Conservation (phyloP, 768 basidiomycete species). For the Clitopilus passeckerianus region DNA sequence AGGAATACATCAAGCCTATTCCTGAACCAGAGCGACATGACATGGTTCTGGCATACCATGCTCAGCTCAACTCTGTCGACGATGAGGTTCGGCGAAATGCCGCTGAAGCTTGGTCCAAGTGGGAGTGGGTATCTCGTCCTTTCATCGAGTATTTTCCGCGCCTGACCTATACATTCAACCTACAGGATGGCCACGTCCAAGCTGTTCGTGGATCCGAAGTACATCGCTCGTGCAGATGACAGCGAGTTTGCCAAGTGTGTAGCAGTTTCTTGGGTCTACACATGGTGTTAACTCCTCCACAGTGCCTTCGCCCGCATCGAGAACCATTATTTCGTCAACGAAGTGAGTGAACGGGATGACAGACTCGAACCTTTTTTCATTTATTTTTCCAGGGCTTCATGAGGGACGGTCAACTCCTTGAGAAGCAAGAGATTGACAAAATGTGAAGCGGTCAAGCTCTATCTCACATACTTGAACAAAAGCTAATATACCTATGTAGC, state of each 20-base stretch:
- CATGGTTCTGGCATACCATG: conserved; percentile 80
- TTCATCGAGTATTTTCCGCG: not conserved
- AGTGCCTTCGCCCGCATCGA: conserved; percentile 88
- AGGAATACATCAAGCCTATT: conserved; percentile 76
- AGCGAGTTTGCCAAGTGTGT: conserved; percentile 72
- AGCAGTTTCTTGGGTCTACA: not conserved
- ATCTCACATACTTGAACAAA: not conserved
- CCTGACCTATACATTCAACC: not conserved
- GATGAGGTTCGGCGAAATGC: conserved; percentile 60
- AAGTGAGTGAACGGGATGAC: conserved; percentile 32
- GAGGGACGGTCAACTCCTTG: conserved; percentile 83
- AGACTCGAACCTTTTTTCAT: not conserved
- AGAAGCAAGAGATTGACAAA: conserved; percentile 80
- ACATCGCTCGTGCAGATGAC: conserved; percentile 63
- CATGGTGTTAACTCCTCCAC: not conserved
- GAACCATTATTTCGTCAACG: conserved; percentile 88
- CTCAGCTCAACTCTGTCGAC: conserved; percentile 69
- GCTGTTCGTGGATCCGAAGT: conserved; percentile 62
- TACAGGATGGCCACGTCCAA: conserved; percentile 79
- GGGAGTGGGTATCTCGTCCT: conserved; percentile 61
- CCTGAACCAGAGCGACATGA: conserved; percentile 78
- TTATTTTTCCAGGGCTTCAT: conserved; percentile 65
- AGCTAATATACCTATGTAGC: conserved; percentile 29
- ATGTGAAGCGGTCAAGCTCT: conserved; percentile 47
- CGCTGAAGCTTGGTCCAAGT: conserved; percentile 84